Conservation (phyloP, 129 eudicot species). For the Saussurea involucrata region DNA sequence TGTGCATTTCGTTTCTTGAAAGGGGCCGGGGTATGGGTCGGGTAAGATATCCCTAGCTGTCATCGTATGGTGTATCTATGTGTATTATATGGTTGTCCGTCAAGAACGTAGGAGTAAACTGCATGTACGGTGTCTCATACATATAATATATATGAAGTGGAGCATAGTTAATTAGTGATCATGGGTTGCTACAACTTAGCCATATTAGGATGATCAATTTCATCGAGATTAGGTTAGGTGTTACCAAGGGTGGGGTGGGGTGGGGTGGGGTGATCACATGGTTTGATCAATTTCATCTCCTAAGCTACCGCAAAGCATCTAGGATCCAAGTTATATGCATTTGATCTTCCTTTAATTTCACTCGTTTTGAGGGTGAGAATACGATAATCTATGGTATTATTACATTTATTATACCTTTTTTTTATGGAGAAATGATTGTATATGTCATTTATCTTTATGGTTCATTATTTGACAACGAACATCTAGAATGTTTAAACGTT, state of each 20-base stretch:
- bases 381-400: background rate
- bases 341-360: background rate
- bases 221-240: slow-evolving; percentile 14
- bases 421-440: background rate
- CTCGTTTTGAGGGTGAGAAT: slow-evolving; percentile 5
- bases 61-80: background rate
- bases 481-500: too few relatives aligned
- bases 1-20: background rate
- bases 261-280: slow-evolving; percentile 25
- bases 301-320: slow-evolving; percentile 37
- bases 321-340: slow-evolving; percentile 28
- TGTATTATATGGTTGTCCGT: background rate
- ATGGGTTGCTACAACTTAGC: background rate
- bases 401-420: background rate
- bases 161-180: background rate
- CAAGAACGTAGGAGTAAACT: background rate
- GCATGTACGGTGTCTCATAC: background rate
- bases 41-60: background rate
- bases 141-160: background rate
- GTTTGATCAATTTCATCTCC: slow-evolving; percentile 29
- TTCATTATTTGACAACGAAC: too few relatives aligned
- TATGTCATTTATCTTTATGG: too few relatives aligned
- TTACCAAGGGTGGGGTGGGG: slow-evolving; percentile 36
- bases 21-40: background rate
- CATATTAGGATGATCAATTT: background rate